Conservation (phyloP, 2,329 filamentous ascomycete species). For the Microdochium bolleyi region DNA sequence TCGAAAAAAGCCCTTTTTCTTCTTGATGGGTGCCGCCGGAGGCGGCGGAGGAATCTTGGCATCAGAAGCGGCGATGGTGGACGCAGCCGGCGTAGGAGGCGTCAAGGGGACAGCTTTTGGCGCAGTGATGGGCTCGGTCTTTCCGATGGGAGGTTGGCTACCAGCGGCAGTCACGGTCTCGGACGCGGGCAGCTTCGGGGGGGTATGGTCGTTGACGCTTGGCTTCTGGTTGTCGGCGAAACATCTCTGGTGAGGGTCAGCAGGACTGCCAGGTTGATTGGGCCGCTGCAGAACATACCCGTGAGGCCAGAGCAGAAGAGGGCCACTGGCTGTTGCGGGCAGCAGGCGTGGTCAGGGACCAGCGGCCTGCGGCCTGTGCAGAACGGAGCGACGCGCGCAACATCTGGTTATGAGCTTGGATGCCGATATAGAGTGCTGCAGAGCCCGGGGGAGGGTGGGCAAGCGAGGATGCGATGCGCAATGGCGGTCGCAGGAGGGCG, state of each 20-base stretch:
- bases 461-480: constrained; percentile 13
- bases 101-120: constrained; percentile 29
- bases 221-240: constrained; percentile 49
- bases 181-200: constrained; percentile 43
- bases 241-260: constrained; percentile 35
- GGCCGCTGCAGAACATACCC: constrained; percentile 30
- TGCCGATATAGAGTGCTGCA: not conserved
- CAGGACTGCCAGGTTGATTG: constrained; percentile 7
- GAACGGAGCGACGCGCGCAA: constrained; percentile 63
- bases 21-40: constrained; percentile 31
- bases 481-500: constrained; percentile 3
- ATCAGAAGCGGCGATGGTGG: constrained; percentile 17
- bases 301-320: constrained; percentile 15
- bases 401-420: constrained; percentile 29
- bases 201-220: constrained; percentile 35
- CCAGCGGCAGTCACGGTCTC: constrained; percentile 42
- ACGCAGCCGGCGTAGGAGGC: constrained; percentile 24
- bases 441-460: constrained; percentile 12
- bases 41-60: constrained; percentile 28
- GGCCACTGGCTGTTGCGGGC: constrained; percentile 57
- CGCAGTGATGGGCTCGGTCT: constrained; percentile 25
- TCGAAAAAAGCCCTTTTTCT: constrained; percentile 60
- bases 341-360: constrained; percentile 42
- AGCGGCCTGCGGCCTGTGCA: constrained; percentile 49
- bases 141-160: constrained; percentile 26